Conservation (phyloP, 2,329 filamentous ascomycete species). For the Phaeosphaeria sp. region DNA sequence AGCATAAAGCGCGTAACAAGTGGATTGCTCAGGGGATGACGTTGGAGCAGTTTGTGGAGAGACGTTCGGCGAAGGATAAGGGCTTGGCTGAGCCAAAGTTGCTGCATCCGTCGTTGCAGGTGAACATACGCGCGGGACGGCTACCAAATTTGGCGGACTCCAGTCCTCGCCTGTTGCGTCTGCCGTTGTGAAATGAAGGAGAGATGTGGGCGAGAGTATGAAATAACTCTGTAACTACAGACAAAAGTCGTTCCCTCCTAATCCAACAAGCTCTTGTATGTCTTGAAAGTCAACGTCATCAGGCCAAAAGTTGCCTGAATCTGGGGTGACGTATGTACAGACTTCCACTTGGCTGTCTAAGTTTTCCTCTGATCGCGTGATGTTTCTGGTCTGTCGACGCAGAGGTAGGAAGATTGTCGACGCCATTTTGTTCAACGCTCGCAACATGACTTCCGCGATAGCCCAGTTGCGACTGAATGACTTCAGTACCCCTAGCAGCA, state of each 20-base stretch:
- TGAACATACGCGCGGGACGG: conserved; percentile 49
- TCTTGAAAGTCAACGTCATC: conserved; percentile 15
- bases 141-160: conserved; percentile 29
- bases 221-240: not conserved
- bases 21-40: conserved; percentile 34
- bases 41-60: conserved; percentile 42
- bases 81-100: conserved; percentile 41
- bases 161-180: conserved; percentile 8
- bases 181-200: conserved; percentile 9
- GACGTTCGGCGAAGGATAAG: conserved; percentile 41
- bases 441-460: conserved; percentile 13
- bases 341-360: not conserved
- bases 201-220: conserved; percentile 1
- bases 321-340: not conserved
- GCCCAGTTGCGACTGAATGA: conserved; percentile 19
- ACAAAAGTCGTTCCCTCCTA: conserved; percentile 7
- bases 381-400: not conserved
- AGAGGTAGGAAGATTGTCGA: not conserved
- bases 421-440: conserved; percentile 19
- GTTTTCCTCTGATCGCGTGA: not conserved
- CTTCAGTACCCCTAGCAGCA: conserved; percentile 23
- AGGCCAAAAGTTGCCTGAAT: conserved; percentile 3
- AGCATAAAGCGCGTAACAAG: conserved; percentile 46
- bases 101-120: conserved; percentile 48
- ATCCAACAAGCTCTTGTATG: conserved; percentile 16